Percentiles rank a stretch among this genome's conserved stretches.
Evolutionary conservation across 1,284 basidiomycete genomes (phyloP).

Genomic region (Pseudozyma hubeiensis): DNA sequence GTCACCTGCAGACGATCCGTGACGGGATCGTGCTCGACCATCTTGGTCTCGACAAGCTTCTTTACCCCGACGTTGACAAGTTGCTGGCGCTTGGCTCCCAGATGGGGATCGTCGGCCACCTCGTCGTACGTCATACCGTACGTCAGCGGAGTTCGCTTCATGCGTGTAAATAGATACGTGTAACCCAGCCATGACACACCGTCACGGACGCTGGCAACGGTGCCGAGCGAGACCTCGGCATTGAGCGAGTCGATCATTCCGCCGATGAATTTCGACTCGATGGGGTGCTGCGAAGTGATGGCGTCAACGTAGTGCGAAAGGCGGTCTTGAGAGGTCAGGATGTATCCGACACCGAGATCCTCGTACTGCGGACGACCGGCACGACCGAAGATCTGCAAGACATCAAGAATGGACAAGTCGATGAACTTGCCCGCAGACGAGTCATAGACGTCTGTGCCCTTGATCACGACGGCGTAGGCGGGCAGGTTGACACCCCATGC

Average conservation of each 20-base stretch:
- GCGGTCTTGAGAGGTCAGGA: conserved; percentile 94
- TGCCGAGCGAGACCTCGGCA: conserved; percentile 94
- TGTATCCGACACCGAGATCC: conserved; percentile 94
- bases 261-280: conserved; percentile 87
- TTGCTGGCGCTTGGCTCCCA: conserved; percentile 80
- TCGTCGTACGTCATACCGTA: conserved; percentile 86
- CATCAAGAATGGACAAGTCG: conserved; percentile 94
- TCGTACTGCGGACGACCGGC: conserved; percentile 97
- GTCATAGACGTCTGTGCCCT: conserved; percentile 93
- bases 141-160: conserved; percentile 89
- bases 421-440: conserved; percentile 75
- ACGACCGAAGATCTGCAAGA: conserved; percentile 94
- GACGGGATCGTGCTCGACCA: conserved; percentile 82
- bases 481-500: conserved; percentile 99
- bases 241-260: conserved; percentile 94
- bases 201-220: conserved; percentile 87
- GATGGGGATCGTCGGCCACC: conserved; percentile 79
- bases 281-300: conserved; percentile 89
- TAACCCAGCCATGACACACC: conserved; percentile 96
- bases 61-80: conserved; percentile 80
- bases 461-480: conserved; percentile 96
- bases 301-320: conserved; percentile 90
- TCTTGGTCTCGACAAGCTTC: conserved; percentile 79
- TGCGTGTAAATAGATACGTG: conserved; percentile 95
- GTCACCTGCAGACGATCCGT: conserved; percentile 79